Base-by-base conservation (phyloP, 495 filamentous ascomycete genomes). In the Usnea hakonensis region DNA sequence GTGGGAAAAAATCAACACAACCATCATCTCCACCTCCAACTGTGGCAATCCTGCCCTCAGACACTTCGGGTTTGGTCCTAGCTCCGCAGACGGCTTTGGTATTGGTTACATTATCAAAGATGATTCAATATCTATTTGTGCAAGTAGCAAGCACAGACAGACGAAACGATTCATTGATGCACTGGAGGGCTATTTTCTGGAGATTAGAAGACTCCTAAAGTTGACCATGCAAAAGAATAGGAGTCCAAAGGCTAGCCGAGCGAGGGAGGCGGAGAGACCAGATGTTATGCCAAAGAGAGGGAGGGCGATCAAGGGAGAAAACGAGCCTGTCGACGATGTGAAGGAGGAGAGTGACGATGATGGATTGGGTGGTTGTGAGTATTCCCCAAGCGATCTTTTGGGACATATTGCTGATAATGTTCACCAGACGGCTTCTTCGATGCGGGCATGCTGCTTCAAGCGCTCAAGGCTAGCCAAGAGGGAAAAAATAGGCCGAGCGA, bases 91-190 rank as follows among this genome's bases (percentile, higher is more conserved):
- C 58, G 94, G 94, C 0, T 97, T 97, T 72, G 94, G 95, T 16
- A 95, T 98, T 60, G 94, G 94, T 16, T 98, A 98, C 74, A 97
- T 98, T 68, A 97, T 98, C 83, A 98, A 98, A 74, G 93, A 96
- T 69, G 93, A 96, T 41, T 80, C 82, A 55, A 87, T 98, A 67
- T 90, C 85, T 37, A 95, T 98, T 71, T 97, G 94, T 72, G 91
- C 93, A 0, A 87, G 84, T 14, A 91, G 87, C 54, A 96, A 96
- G 71, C 94, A 98, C 70, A 78, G 94, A 13, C 94, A 98, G 75
- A 98, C 94, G 0, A 85, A 85, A 64, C 86, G 94, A 6, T 90
- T 93, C 67, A 85, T 97, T 64, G 90, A 97, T 62, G 88, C 90
- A 0, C 77, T 98, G 5, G 94, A 97, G 73, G 82, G 78, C 44